Evolutionary conservation across 2,329 filamentous ascomycete genomes (phyloP).

Genomic region (Xylaria arbuscula): DNA sequence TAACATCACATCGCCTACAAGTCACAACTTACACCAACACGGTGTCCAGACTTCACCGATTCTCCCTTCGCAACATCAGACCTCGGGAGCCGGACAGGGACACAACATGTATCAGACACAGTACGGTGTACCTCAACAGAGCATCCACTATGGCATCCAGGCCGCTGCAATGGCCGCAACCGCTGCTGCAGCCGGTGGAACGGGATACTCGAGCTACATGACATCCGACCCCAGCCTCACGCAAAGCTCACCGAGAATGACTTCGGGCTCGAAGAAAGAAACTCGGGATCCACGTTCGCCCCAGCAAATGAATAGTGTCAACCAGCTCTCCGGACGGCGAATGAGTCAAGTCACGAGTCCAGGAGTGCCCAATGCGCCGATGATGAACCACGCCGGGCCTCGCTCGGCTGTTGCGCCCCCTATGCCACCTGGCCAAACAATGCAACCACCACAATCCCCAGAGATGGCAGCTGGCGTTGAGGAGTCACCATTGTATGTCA

Average conservation of each 20-base stretch:
- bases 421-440: conserved; percentile 71
- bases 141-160: conserved; percentile 88
- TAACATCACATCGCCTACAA: conserved; percentile 79
- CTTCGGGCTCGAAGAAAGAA: conserved; percentile 75
- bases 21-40: conserved; percentile 74
- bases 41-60: conserved; percentile 82
- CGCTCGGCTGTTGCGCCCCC: conserved; percentile 66
- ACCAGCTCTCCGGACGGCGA: conserved; percentile 71
- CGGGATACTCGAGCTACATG: conserved; percentile 73
- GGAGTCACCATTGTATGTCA: conserved; percentile 96
- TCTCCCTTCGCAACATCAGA: conserved; percentile 79
- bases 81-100: conserved; percentile 69
- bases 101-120: conserved; percentile 85
- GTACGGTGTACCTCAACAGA: conserved; percentile 77
- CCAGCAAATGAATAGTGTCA: conserved; percentile 72
- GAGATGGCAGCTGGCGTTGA: conserved; percentile 81
- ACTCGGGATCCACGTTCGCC: conserved; percentile 80
- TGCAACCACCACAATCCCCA: conserved; percentile 78
- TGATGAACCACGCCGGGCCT: conserved; percentile 74
- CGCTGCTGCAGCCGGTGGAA: conserved; percentile 87
- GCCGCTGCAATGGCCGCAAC: conserved; percentile 93
- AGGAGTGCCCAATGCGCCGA: conserved; percentile 76
- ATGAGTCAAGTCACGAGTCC: conserved; percentile 84
- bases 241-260: conserved; percentile 82
- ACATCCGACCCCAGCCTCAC: conserved; percentile 74